phyloP scores from a whole-genome alignment of 306 rosid genomes.

The Inga leiocalycina region DNA sequence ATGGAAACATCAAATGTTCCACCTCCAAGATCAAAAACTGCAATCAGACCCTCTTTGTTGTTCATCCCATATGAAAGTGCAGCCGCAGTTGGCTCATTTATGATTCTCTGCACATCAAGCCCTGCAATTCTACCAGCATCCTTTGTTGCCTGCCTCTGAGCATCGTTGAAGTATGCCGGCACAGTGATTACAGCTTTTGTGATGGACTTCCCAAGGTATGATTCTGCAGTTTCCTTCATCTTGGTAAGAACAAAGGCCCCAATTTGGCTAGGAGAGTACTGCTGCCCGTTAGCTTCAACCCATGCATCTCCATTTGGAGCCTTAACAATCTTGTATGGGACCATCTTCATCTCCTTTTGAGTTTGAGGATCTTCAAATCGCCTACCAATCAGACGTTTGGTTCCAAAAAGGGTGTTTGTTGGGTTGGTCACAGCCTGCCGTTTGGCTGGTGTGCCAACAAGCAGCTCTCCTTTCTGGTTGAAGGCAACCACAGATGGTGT shows the following conservation, averaged over 20 bases:
- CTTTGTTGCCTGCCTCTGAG: constrained; percentile 12
- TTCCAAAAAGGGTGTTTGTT: constrained; percentile 1
- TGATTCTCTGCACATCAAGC: constrained; percentile 6
- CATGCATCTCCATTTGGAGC: constrained; percentile 9
- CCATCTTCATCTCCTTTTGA: constrained; percentile 12
- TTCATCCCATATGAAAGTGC: constrained; percentile 10
- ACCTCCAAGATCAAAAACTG: constrained; percentile 12
- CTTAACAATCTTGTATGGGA: constrained; percentile 1
- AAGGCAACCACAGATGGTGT: constrained; percentile 2
- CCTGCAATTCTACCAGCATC: constrained; percentile 4
- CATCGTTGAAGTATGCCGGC: not conserved
- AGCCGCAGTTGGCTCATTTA: constrained; percentile 3
- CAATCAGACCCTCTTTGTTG: constrained; percentile 13
- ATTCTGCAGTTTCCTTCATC: constrained; percentile 9
- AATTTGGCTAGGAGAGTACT: constrained; percentile 5
- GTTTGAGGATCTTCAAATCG: constrained; percentile 3
- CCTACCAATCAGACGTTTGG: constrained; percentile 2
- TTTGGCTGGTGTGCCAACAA: constrained; percentile 3
- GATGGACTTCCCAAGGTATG: constrained; percentile 3
- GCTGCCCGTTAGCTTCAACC: constrained; percentile 15
- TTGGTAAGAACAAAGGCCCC: not conserved
- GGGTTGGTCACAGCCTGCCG: constrained; percentile 5
- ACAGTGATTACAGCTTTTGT: constrained; percentile 1
- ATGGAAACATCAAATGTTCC: constrained; percentile 14
- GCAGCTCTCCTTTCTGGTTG: constrained; percentile 8